Evolutionary conservation across 768 basidiomycete species (phyloP).

Genomic region (Tylopilus sp.): DNA sequence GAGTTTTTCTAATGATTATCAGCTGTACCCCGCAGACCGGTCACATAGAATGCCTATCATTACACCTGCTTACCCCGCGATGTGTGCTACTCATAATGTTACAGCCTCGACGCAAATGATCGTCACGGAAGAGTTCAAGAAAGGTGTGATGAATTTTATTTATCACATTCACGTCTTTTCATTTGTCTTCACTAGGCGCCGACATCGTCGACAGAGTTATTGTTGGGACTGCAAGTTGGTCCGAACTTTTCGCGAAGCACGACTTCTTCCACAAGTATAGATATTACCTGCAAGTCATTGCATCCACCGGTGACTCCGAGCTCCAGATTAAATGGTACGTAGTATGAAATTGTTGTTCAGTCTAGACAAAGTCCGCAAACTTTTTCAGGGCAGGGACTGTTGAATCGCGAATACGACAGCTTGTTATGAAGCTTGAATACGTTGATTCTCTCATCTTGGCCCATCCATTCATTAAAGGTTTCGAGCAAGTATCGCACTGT

Average conservation of each 20-base stretch:
- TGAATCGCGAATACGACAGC: slow-evolving; percentile 91
- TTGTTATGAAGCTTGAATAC: slow-evolving; percentile 97
- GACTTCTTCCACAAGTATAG: slow-evolving; percentile 97
- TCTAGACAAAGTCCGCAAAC: slow-evolving; percentile 14
- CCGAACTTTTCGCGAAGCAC: slow-evolving; percentile 90
- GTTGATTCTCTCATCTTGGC: slow-evolving; percentile 89
- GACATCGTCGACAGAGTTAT: slow-evolving; percentile 94
- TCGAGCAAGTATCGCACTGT: slow-evolving; percentile 85
- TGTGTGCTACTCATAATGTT: slow-evolving; percentile 99
- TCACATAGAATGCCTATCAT: slow-evolving; percentile 99
- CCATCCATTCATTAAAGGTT: slow-evolving; percentile 94
- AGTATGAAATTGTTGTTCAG: not conserved
- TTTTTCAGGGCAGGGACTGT: slow-evolving; percentile 85
- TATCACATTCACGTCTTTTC: not conserved
- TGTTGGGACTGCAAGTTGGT: slow-evolving; percentile 79
- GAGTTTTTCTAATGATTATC: slow-evolving; percentile 1
- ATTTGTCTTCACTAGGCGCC: slow-evolving; percentile 55
- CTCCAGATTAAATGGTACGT: slow-evolving; percentile 89
- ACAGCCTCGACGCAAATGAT: slow-evolving; percentile 94
- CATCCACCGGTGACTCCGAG: slow-evolving; percentile 81
- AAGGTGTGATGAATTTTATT: slow-evolving; percentile 46
- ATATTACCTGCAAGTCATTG: slow-evolving; percentile 94
- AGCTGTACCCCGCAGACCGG: slow-evolving; percentile 89
- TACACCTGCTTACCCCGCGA: slow-evolving; percentile 97
- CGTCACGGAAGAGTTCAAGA: slow-evolving; percentile 93